phyloP scores from a whole-genome alignment of 2,329 filamentous ascomycete genomes.

The Penicillium sp. region DNA sequence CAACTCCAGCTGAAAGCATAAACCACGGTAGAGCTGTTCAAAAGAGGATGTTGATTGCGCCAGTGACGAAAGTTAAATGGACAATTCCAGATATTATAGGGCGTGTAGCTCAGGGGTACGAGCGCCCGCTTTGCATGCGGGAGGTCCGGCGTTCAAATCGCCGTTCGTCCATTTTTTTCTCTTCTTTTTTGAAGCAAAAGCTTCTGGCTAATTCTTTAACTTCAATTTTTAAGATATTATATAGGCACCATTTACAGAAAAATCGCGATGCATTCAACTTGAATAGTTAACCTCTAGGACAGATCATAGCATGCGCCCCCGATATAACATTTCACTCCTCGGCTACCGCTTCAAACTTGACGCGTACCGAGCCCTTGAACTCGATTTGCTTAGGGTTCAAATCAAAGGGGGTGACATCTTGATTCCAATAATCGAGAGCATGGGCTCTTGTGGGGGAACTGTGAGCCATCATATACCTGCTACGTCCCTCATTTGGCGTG shows the following conservation, averaged over 20 bases:
- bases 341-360: slow-evolving; percentile 5
- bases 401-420: slow-evolving; percentile 4
- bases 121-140: slow-evolving; percentile 11
- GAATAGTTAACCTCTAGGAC: not conserved
- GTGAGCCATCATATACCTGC: not conserved
- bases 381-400: slow-evolving; percentile 11
- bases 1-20: no score
- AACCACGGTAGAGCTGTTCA: not conserved
- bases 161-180: slow-evolving; percentile 8
- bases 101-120: slow-evolving; percentile 9
- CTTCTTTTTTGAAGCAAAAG: not conserved
- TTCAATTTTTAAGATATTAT: no score
- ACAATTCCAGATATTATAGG: not conserved
- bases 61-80: not conserved
- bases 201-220: no score
- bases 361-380: slow-evolving; percentile 6
- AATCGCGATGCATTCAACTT: no score
- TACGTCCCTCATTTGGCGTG: not conserved
- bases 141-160: slow-evolving; percentile 11
- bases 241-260: no score
- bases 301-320: not conserved
- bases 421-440: not conserved
- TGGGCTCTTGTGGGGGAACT: not conserved
- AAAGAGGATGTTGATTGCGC: not conserved
- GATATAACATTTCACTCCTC: not conserved